Base-by-base conservation (phyloP, 2,329 filamentous ascomycete species). In the Fusarium nygamai region DNA sequence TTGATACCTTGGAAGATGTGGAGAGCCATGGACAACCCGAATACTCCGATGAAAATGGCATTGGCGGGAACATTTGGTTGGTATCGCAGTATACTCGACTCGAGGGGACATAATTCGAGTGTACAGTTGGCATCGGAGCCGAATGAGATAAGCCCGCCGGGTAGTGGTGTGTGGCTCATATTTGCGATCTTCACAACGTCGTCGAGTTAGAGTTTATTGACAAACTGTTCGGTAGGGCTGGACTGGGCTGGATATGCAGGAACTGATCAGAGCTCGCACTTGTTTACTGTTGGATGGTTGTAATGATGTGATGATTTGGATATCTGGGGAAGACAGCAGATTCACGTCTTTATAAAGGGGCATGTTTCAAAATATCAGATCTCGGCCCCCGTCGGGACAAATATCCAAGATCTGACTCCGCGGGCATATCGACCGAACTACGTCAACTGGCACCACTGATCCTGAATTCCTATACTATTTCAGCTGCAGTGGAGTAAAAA, bases 61-160 rank as follows among this genome's bases (percentile, higher is more conserved):
- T 68, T 78, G 33, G 76, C 72, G 24, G 72, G 56, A 16, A 76
- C 34, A 51, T 51, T 78, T 24, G 76, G 76, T 8, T 63, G 75
- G 33, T 78, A 78, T 47, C 74, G 72, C 19, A 78, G 59, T 4
- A 78, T 63, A 24, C 76, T 78, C 24, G 65, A 48, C n/a, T 78
- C 76, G 24, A 78, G 63, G 10, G 75, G 75, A 43, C 76, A 78
- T 33, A 68, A 13, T 33, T 76, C 74, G 47, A 78, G 76, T 1
- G 76, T 78, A 48, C 76, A 78, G 54, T 78, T 76, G 62, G 76
- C 76, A 3, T 61, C 19, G 31, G 75, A 67, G 41, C 76, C 76
- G 43, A 78, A 78, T 8, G 74, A 64, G 67, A 78, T 54, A 53
- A 74, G 72, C 12, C 75, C 76, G 54, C 72, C 70, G 36, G 76